Evolutionary conservation across 345 rosid genomes (phyloP).

Genomic region (Geranium rotundifolium): DNA sequence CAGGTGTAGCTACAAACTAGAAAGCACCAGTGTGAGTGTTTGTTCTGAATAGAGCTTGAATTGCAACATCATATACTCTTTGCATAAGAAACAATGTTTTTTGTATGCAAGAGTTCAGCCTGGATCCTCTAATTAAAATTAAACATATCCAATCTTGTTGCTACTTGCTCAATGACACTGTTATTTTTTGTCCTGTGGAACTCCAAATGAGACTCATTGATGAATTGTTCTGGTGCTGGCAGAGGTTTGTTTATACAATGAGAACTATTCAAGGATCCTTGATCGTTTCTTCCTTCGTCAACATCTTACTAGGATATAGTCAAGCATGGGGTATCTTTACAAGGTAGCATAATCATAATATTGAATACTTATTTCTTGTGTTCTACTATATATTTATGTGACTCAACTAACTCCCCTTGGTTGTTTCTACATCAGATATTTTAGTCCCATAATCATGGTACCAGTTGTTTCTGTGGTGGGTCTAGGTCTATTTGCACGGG

Average conservation of each 20-base stretch:
- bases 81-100: not conserved
- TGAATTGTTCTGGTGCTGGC: constrained; percentile 18
- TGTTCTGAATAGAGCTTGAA: not conserved
- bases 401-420: not conserved
- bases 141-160: too few relatives aligned
- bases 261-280: constrained; percentile 91
- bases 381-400: not conserved
- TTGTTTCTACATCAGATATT: constrained; percentile 29
- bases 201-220: not conserved
- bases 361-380: not conserved
- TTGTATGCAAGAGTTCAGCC: not conserved
- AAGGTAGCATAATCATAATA: constrained; percentile 27
- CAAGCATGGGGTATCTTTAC: constrained; percentile 64
- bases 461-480: constrained; percentile 70
- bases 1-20: not conserved
- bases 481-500: constrained; percentile 80
- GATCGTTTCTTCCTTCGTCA: constrained; percentile 73
- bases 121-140: too few relatives aligned
- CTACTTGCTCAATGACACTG: too few relatives aligned
- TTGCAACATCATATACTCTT: not conserved
- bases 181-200: too few relatives aligned
- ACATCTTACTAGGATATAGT: constrained; percentile 71
- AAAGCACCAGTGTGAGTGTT: not conserved
- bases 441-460: constrained; percentile 62
- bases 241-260: constrained; percentile 66